Conservation (phyloP, 768 basidiomycete species). For the Suillus subalutaceus region DNA sequence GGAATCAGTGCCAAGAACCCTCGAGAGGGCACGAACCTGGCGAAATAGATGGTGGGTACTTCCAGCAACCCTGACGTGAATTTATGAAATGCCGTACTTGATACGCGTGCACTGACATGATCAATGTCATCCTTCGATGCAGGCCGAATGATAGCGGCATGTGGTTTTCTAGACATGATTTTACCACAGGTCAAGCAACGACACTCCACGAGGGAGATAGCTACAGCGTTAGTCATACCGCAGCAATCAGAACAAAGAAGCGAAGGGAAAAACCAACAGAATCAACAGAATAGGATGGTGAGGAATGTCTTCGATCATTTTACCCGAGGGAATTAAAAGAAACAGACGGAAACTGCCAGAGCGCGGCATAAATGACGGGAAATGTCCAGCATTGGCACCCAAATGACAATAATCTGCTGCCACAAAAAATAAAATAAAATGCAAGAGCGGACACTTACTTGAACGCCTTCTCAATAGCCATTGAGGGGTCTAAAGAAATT, state of each 20-base stretch:
- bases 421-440: neutral
- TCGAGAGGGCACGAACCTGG: slow-evolving; percentile 23
- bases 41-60: slow-evolving; percentile 16
- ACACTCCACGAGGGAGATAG: slow-evolving; percentile 37
- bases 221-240: slow-evolving; percentile 21
- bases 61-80: slow-evolving; percentile 18
- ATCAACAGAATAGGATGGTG: slow-evolving; percentile 22
- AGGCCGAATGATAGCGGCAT: slow-evolving; percentile 54
- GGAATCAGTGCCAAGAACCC: slow-evolving; percentile 13
- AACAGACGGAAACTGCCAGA: slow-evolving; percentile 19
- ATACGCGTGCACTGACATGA: slow-evolving; percentile 8
- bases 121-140: slow-evolving; percentile 19
- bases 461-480: slow-evolving; percentile 64
- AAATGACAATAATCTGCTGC: neutral
- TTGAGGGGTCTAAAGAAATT: slow-evolving; percentile 51
- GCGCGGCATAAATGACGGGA: slow-evolving; percentile 1
- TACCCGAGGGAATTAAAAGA: slow-evolving; percentile 25
- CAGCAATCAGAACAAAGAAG: slow-evolving; percentile 14
- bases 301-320: slow-evolving; percentile 11
- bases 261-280: slow-evolving; percentile 14
- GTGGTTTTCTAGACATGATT: slow-evolving; percentile 57
- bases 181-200: slow-evolving; percentile 60
- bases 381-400: neutral
- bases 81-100: slow-evolving; percentile 17
- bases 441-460: slow-evolving; percentile 46